Percentiles rank a stretch among this genome's conserved stretches.
Conservation (phyloP, 441 rosid species). For the Euphorbia schlechtendalii region DNA sequence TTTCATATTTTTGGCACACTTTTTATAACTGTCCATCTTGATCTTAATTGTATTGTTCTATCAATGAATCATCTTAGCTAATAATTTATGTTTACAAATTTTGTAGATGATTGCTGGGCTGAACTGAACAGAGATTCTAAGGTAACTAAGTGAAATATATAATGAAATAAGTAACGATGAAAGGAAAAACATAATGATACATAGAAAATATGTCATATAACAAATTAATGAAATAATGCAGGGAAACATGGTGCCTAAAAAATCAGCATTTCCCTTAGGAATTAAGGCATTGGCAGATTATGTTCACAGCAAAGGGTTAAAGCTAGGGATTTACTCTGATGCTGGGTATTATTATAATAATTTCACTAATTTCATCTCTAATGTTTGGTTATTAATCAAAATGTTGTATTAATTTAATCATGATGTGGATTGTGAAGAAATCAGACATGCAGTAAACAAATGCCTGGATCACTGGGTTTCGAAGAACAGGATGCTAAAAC, state of each 20-base stretch:
- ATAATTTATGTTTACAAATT: background rate
- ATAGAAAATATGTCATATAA: too few relatives aligned
- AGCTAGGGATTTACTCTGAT: slow-evolving; percentile 59
- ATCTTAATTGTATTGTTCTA: too few relatives aligned
- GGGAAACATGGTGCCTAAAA: slow-evolving; percentile 49
- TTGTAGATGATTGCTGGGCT: slow-evolving; percentile 23
- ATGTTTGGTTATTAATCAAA: background rate
- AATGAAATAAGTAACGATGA: too few relatives aligned
- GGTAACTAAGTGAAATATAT: background rate
- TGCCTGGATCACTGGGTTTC: slow-evolving; percentile 60
- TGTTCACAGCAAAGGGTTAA: slow-evolving; percentile 50
- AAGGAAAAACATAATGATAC: too few relatives aligned
- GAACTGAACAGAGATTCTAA: slow-evolving; percentile 20
- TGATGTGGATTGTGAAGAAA: slow-evolving; percentile 17
- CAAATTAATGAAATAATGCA: too few relatives aligned
- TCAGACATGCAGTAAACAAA: slow-evolving; percentile 43
- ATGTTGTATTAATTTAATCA: background rate
- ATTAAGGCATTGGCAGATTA: slow-evolving; percentile 52
- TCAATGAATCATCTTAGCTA: too few relatives aligned
- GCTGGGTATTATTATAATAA: slow-evolving; percentile 34
- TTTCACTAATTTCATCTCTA: background rate
- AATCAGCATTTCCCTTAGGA: slow-evolving; percentile 52
- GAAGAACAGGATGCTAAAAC: slow-evolving; percentile 59
- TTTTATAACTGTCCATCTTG: background rate
- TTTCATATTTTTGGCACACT: too few relatives aligned